Percentiles rank a stretch among this genome's conserved stretches.
phyloP scores from a whole-genome alignment of 768 basidiomycete genomes.

The Obba rivulosa region DNA sequence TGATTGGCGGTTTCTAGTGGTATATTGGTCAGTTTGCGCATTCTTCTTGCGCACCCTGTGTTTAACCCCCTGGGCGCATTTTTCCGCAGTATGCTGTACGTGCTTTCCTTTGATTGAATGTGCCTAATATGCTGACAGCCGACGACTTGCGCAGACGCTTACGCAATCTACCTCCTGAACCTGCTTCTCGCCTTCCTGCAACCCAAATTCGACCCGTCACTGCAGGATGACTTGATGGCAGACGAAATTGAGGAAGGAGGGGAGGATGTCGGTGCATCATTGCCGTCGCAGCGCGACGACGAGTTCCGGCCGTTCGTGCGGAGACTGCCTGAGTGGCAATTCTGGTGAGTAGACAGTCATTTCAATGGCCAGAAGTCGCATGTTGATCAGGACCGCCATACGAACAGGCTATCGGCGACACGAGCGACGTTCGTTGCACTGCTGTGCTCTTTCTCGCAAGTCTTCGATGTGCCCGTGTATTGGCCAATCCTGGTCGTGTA shows the following conservation, averaged over 20 bases:
- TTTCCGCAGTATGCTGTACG: conserved; percentile 61
- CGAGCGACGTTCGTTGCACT: conserved; percentile 82
- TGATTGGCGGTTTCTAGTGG: conserved; percentile 55
- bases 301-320: conserved; percentile 98
- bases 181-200: conserved; percentile 96
- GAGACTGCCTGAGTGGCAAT: conserved; percentile 93
- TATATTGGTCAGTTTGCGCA: conserved; percentile 70
- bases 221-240: conserved; percentile 88
- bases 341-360: conserved; percentile 56
- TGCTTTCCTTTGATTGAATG: conserved; percentile 10
- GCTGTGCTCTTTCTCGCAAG: conserved; percentile 72
- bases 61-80: not conserved
- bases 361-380: not conserved
- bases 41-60: conserved; percentile 1
- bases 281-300: conserved; percentile 76
- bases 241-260: conserved; percentile 96
- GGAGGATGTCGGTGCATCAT: conserved; percentile 43
- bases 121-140: not conserved
- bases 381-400: not conserved
- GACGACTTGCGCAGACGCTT: conserved; percentile 53
- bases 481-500: conserved; percentile 99
- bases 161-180: conserved; percentile 94
- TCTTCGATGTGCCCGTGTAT: conserved; percentile 96
- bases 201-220: conserved; percentile 95
- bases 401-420: conserved; percentile 79